Evolutionary conservation across 2,329 filamentous ascomycete genomes (phyloP), one percentile per base, ranked within the genome.

Genomic region (Neopestalotiopsis sp.): DNA sequence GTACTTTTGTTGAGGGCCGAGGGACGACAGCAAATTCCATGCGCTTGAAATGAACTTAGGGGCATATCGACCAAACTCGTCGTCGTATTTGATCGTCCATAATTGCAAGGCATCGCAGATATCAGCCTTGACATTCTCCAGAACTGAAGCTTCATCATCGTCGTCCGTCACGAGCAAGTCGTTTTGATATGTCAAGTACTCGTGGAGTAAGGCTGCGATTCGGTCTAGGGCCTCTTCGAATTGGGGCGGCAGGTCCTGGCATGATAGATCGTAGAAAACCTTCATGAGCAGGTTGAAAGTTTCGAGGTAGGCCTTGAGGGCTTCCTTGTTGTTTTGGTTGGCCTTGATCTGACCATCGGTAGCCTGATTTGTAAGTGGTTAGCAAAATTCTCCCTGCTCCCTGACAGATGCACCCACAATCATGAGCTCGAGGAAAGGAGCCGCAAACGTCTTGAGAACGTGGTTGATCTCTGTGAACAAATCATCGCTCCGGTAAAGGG

Each of bases 381-480:
- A 67, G 56, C 13, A 20, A 9, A 4, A 10, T 49, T 61, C 58
- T 57, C 20, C 10, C 28, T 32, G 32, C 17, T 20, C 3, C 13
- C 9, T 10, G n/a, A 32, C 4, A 30, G 38, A 6, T 34, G 53
- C 7, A 78, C 84, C 79, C 85, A 93, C 92, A 75, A 89, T 88
- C 74, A 98, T 89, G 70, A 98, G 87, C 67, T 89, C 87, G 68
- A 98, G 86, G 79, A 97, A 98, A 0, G 96, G 92, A 53, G 88
- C 84, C 69, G 94, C 93, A 80, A 99, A 98, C 69, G 91, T 94
- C 70, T 85, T 84, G 66, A 99, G 88, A 68, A 99, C 97, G 83
- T 99, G 96, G 81, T 97, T 96, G 84, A 99, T 97, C 82, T 99
- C 96, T 45, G 90, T 92, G 80, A 94, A 99, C 12, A 99, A 89